Evolutionary conservation across 2,329 filamentous ascomycete genomes (phyloP).

Genomic region (Hypomyces perniciosus): DNA sequence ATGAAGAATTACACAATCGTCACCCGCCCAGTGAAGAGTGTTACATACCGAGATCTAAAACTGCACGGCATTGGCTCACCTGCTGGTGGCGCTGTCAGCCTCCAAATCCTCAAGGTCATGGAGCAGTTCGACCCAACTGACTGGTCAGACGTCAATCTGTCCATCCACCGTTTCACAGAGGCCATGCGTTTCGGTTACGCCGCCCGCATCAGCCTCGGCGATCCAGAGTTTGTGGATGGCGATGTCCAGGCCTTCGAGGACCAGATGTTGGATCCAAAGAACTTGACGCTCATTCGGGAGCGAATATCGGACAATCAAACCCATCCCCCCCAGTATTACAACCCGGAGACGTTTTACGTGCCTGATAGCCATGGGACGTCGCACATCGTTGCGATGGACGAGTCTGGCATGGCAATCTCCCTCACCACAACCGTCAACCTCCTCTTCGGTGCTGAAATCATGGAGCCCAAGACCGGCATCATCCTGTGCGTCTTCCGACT

Average conservation of each 20-base stretch:
- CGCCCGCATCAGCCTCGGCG: conserved; percentile 70
- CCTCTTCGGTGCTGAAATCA: conserved; percentile 71
- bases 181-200: conserved; percentile 87
- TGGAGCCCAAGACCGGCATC: conserved; percentile 76
- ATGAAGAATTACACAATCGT: conserved; percentile 65
- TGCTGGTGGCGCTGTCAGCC: conserved; percentile 67
- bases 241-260: conserved; percentile 59
- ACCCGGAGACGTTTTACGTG: conserved; percentile 60
- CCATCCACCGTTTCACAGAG: conserved; percentile 78
- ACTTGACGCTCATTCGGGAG: conserved; percentile 52
- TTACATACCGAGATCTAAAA: conserved; percentile 63
- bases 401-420: conserved; percentile 67
- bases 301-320: conserved; percentile 69
- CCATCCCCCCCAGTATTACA: conserved; percentile 66
- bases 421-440: conserved; percentile 86
- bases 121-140: conserved; percentile 64
- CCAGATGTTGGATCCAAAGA: conserved; percentile 57
- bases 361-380: conserved; percentile 68
- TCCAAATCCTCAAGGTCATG: conserved; percentile 75
- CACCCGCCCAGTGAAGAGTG: conserved; percentile 56
- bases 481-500: conserved; percentile 53
- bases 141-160: conserved; percentile 52
- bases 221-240: conserved; percentile 63
- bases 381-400: conserved; percentile 67
- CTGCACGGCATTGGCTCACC: conserved; percentile 68